Base-by-base conservation (phyloP, 73 alveolate genomes). In the Paramecium biaurelia region DNA sequence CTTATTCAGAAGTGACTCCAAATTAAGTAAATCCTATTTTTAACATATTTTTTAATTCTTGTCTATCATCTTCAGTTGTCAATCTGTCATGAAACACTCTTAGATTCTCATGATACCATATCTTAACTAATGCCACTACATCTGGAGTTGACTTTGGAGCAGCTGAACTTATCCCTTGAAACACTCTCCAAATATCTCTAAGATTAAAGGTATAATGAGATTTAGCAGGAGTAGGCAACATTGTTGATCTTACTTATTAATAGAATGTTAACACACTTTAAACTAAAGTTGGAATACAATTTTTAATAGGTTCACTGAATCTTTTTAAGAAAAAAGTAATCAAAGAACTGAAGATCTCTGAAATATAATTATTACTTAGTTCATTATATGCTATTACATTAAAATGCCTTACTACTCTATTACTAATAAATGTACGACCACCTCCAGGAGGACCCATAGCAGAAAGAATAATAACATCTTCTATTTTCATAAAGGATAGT, bases 141-240 rank as follows among this genome's bases (percentile, higher is more conserved):
- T 92, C 92, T 11, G 85, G 86, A 15, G 95, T 92, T 24, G 82
- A 37, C 34, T 79, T 92, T 32, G 95, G 93, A 20, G 42, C 86
- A 20, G 92, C 92, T 23, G 93, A 82, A 32, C 95, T 67, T 93
- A 94, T 49, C 74, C 92, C 89, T 93, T 99, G 57, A 87, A 85
- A 79, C 12, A 85, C 92, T 57, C 97, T 97, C 92, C 99, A 96
- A 49, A 99, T 98, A 96, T 99, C 99, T 97, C 99, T 97, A 92
- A 99, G 96, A 93, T 99, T 99, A 96, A 99, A 99, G 57, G 99
- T 98, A 95, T 99, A 99, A 93, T 99, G 99, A 96, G 99, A 95
- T 95, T 99, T 98, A 85, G 98, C 97, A 1, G 99, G 99, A 1
- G 99, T 99, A 23, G 99, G 99, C 92, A 99, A 94, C 94, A 99